A percentile compares a stretch with the other conserved stretches of the same genome.
Conservation (phyloP, 2,329 filamentous ascomycete species). For the Neonectria coccinea region DNA sequence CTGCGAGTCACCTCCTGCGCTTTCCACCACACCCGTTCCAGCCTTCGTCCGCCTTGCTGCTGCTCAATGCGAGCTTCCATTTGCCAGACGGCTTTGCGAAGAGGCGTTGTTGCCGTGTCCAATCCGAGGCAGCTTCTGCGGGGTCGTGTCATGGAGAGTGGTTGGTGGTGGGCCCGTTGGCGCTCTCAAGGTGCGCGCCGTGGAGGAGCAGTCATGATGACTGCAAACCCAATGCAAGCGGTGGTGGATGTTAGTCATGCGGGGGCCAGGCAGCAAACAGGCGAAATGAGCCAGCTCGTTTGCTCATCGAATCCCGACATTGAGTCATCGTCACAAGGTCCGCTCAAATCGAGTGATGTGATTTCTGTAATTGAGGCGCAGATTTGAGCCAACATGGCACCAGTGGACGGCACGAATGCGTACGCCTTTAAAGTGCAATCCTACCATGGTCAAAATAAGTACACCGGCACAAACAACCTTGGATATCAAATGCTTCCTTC, state of each 20-base stretch:
- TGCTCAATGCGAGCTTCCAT: conserved; percentile 1
- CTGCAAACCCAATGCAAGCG: conserved; percentile 4
- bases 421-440: conserved; percentile 7
- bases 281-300: background rate
- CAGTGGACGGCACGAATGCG: background rate
- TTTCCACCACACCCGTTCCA: background rate
- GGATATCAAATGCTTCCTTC: conserved; percentile 36
- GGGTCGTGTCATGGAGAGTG: background rate
- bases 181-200: background rate
- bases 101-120: background rate
- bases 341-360: background rate
- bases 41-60: background rate
- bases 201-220: conserved; percentile 17
- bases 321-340: conserved; percentile 1
- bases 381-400: background rate
- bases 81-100: conserved; percentile 3
- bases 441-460: conserved; percentile 13
- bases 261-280: conserved; percentile 13
- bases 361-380: conserved; percentile 3
- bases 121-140: background rate
- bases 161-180: background rate
- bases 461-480: conserved; percentile 10
- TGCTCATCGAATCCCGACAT: background rate
- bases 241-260: conserved; percentile 4
- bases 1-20: conserved; percentile 3